A percentile compares a stretch with the other conserved stretches of the same genome.
These are phyloP conservation scores for Craspedostauros australis DNA, from an alignment of 108 stramenopile genomes.

Conservation along the genomic window DNA sequence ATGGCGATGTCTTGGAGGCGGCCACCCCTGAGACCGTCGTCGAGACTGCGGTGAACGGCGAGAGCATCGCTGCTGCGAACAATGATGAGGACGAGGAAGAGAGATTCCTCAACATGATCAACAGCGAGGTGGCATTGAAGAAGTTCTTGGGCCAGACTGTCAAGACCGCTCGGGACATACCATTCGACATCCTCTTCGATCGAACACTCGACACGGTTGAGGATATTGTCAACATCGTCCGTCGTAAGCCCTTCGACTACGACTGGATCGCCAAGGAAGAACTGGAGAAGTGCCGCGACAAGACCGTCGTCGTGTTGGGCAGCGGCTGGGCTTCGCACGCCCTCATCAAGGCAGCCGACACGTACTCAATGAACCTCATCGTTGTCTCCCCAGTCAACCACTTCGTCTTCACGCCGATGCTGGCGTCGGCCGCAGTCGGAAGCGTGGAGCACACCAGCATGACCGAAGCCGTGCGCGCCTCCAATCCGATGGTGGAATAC, in stretches of 20 bases:
- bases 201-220: slow-evolving; percentile 47
- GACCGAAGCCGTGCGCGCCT: slow-evolving; percentile 56
- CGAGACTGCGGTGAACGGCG: no score
- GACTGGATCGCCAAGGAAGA: slow-evolving; percentile 19
- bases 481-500: slow-evolving; percentile 27
- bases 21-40: no score
- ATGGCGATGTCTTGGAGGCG: no score
- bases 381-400: slow-evolving; percentile 60
- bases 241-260: slow-evolving; percentile 35
- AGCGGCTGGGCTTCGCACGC: slow-evolving; percentile 84
- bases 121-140: slow-evolving; percentile 20
- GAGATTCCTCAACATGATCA: slow-evolving; percentile 30
- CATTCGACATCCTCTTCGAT: slow-evolving; percentile 16
- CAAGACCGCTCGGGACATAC: slow-evolving; percentile 8
- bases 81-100: slow-evolving; percentile 15
- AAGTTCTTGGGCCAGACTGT: slow-evolving; percentile 12
- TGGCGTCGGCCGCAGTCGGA: slow-evolving; percentile 58
- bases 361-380: slow-evolving; percentile 53
- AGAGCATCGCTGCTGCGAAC: no score
- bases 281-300: slow-evolving; percentile 4
- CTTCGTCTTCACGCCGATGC: slow-evolving; percentile 80
- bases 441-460: slow-evolving; percentile 67
- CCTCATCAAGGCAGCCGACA: slow-evolving; percentile 62
- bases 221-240: slow-evolving; percentile 30
- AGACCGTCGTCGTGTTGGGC: slow-evolving; percentile 69